Conservation (phyloP, 306 rosid species). For the Sphenostylis stenocarpa region DNA sequence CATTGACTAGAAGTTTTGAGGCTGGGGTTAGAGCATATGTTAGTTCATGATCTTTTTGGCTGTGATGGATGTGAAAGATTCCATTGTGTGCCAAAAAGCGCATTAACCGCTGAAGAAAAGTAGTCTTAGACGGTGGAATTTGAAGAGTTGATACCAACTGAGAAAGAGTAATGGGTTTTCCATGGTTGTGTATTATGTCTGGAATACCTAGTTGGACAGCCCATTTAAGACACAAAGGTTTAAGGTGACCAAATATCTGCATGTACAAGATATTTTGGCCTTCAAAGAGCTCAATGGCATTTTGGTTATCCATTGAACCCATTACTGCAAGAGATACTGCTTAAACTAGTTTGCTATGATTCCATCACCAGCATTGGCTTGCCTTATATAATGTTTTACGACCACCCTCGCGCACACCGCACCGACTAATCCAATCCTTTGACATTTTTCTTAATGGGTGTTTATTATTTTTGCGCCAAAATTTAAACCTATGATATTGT, state of each 20-base stretch:
- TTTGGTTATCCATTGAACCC: background rate
- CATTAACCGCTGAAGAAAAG: slow-evolving; percentile 31
- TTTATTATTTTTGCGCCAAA: too few relatives aligned
- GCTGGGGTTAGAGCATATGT: slow-evolving; percentile 39
- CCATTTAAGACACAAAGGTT: slow-evolving; percentile 7
- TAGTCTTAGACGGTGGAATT: slow-evolving; percentile 26
- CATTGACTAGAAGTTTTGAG: slow-evolving; percentile 33
- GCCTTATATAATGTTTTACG: background rate
- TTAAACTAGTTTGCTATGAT: background rate
- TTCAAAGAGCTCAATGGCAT: background rate
- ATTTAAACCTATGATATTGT: too few relatives aligned
- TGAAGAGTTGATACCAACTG: slow-evolving; percentile 39
- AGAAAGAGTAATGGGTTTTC: slow-evolving; percentile 38
- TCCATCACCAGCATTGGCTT: background rate
- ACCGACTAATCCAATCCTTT: background rate
- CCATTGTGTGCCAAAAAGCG: slow-evolving; percentile 40
- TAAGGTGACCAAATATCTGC: background rate
- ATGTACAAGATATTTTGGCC: slow-evolving; percentile 21
- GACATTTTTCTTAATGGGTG: too few relatives aligned
- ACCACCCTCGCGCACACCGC: background rate
- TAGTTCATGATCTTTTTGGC: slow-evolving; percentile 20
- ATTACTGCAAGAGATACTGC: background rate
- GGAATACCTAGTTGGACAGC: slow-evolving; percentile 32
- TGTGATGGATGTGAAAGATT: slow-evolving; percentile 14
- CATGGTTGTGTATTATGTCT: slow-evolving; percentile 30